Evolutionary conservation across 140 eudicot genomes (phyloP).

Genomic region (Erigeron philadelphicus): DNA sequence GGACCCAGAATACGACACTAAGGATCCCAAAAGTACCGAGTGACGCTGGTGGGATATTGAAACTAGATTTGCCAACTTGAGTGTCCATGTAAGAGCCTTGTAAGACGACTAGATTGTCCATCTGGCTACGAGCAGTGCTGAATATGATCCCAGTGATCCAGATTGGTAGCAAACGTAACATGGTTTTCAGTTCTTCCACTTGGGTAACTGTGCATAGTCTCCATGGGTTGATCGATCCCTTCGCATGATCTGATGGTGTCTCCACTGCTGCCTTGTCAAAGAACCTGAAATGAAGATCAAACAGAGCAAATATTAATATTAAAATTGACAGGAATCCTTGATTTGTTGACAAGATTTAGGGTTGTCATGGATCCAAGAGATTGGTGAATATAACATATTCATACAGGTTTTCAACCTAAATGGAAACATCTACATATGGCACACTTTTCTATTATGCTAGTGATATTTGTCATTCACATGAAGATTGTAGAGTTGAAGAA

Average conservation of each 20-base stretch:
- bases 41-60: slow-evolving; percentile 28
- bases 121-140: slow-evolving; percentile 35
- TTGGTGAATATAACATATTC: too few species aligned
- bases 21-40: slow-evolving; percentile 13
- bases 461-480: too few species aligned
- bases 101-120: slow-evolving; percentile 38
- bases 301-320: neutral
- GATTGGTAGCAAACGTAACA: slow-evolving; percentile 47
- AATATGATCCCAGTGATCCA: slow-evolving; percentile 55
- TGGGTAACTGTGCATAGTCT: slow-evolving; percentile 49
- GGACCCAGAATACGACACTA: slow-evolving; percentile 26
- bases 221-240: slow-evolving; percentile 37
- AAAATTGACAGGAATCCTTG: too few species aligned
- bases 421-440: too few species aligned
- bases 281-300: slow-evolving; percentile 28
- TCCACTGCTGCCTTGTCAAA: slow-evolving; percentile 46
- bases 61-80: slow-evolving; percentile 21
- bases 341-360: neutral
- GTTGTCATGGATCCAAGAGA: neutral
- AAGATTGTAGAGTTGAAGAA: too few species aligned
- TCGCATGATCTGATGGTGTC: slow-evolving; percentile 24
- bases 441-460: too few species aligned
- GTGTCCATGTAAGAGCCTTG: slow-evolving; percentile 56
- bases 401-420: too few species aligned
- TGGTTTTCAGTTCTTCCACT: slow-evolving; percentile 53